Percentiles rank a stretch among this genome's conserved stretches.
Conservation (phyloP, 352 stramenopile genomes). For the Pythium coloratum region DNA sequence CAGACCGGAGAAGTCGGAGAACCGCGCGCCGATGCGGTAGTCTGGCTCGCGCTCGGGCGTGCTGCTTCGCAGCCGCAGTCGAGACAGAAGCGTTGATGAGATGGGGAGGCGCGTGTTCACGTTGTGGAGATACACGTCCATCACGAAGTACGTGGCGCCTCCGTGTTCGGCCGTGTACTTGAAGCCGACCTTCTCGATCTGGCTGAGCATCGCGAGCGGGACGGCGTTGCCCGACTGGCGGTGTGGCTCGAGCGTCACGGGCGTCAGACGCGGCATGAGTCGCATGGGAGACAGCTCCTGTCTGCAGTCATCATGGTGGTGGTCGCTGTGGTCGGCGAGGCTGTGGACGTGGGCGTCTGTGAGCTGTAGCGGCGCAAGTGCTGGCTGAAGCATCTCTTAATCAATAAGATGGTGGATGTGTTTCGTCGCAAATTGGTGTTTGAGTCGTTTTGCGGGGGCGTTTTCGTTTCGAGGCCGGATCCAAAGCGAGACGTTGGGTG, state of each 20-base stretch:
- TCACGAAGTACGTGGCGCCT: constrained; percentile 51
- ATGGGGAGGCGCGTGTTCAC: constrained; percentile 29
- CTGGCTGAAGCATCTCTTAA: not conserved
- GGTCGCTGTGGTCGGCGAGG: not conserved
- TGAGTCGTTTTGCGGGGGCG: not conserved
- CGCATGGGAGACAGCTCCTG: not conserved
- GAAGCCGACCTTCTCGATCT: constrained; percentile 55
- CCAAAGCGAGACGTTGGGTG: not conserved
- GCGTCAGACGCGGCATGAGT: constrained; percentile 8
- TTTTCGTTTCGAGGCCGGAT: not conserved
- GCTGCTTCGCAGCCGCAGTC: constrained; percentile 10
- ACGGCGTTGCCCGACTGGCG: constrained; percentile 56
- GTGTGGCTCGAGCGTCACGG: constrained; percentile 42
- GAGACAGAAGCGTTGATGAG: constrained; percentile 22
- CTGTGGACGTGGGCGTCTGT: not conserved
- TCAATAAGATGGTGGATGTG: not conserved
- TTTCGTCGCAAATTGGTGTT: constrained; percentile 9
- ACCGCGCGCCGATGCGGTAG: constrained; percentile 63
- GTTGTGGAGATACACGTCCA: constrained; percentile 54
- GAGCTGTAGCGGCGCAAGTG: not conserved
- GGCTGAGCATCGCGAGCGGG: constrained; percentile 47
- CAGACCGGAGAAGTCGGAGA: constrained; percentile 59
- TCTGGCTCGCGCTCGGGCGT: constrained; percentile 30
- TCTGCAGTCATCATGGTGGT: not conserved
- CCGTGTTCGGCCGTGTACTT: constrained; percentile 45